These are phyloP conservation scores for Saturnispora halmiae DNA, from an alignment of 805 yeast species.

Conservation along the genomic window DNA sequence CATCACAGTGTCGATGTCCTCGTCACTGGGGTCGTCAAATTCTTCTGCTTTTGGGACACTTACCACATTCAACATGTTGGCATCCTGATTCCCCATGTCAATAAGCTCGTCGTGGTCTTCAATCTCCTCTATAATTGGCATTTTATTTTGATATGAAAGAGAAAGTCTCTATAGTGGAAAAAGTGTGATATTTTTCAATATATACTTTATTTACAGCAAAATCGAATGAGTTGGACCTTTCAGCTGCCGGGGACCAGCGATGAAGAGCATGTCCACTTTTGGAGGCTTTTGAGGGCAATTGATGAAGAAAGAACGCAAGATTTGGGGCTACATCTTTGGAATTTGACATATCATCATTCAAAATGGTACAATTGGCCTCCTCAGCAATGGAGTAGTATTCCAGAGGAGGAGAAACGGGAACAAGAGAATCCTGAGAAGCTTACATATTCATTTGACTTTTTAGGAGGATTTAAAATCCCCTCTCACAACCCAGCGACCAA, in stretches of 20 bases:
- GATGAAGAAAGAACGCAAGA: conserved; percentile 3
- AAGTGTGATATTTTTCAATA: neutral
- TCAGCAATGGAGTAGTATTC: conserved; percentile 3
- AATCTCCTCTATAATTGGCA: conserved; percentile 69
- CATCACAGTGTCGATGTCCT: neutral
- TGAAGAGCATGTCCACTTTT: neutral
- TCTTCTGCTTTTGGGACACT: conserved; percentile 66
- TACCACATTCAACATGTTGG: conserved; percentile 91
- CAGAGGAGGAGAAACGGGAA: neutral
- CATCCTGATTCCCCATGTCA: conserved; percentile 30
- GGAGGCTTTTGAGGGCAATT: conserved; percentile 1
- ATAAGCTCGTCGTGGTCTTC: conserved; percentile 78
- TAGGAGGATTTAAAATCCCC: neutral
- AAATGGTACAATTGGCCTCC: conserved; percentile 8
- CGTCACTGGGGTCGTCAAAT: conserved; percentile 42
- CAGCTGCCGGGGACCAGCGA: neutral
- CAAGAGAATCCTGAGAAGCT: neutral
- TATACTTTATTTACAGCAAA: too few relatives aligned
- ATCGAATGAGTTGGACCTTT: neutral
- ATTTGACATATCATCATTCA: conserved; percentile 4
- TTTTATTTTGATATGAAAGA: conserved; percentile 17
- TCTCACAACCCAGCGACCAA: neutral
- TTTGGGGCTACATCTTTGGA: conserved; percentile 8
- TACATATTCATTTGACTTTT: conserved; percentile 6
- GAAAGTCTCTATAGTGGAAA: neutral